Evolutionary conservation across 108 stramenopile genomes (phyloP).

Genomic region (Fragilaria radians): DNA sequence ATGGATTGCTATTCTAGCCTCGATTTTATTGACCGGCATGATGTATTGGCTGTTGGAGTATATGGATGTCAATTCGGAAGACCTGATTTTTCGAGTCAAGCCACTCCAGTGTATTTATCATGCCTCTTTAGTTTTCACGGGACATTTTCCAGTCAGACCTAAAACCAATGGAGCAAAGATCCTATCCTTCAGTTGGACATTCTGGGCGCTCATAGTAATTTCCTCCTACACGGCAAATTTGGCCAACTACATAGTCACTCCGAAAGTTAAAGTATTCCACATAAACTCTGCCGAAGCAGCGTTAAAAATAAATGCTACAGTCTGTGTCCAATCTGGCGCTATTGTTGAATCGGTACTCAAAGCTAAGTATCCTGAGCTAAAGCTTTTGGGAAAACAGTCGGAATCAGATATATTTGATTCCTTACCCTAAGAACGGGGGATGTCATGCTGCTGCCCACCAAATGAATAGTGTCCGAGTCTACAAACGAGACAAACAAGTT

Average conservation of each 20-base stretch:
- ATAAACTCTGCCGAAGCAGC: neutral
- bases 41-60: constrained; percentile 13
- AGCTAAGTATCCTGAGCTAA: constrained; percentile 16
- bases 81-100: neutral
- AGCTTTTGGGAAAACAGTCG: neutral
- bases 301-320: neutral
- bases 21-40: constrained; percentile 16
- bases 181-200: constrained; percentile 2
- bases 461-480: neutral
- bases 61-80: constrained; percentile 5
- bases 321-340: neutral
- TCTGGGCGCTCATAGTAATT: constrained; percentile 20
- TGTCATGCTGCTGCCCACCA: constrained; percentile 2
- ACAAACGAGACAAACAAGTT: constrained; percentile 6
- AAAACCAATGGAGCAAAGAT: neutral
- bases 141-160: constrained; percentile 15
- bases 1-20: constrained; percentile 15
- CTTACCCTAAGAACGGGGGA: constrained; percentile 1
- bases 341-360: constrained; percentile 3
- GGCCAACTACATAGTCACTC: constrained; percentile 15
- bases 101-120: constrained; percentile 9
- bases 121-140: constrained; percentile 10
- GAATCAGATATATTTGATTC: neutral
- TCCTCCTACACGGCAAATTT: constrained; percentile 25
- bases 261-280: neutral